Conservation (phyloP, 148 eudicot species). For the Fagopyrum tataricum region DNA sequence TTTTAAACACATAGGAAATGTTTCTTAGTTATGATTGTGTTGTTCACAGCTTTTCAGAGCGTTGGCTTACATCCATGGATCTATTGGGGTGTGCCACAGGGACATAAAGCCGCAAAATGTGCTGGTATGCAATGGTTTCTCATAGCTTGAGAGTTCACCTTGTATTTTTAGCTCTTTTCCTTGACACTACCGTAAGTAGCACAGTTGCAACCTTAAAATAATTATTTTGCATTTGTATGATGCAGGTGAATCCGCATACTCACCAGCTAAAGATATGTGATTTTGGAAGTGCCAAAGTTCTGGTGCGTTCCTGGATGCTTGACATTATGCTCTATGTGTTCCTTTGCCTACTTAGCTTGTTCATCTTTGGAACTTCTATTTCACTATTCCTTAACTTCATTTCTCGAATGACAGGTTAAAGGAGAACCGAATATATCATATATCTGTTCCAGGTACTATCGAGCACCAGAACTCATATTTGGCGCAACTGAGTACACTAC, state of each 20-base stretch:
- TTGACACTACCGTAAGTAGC: not conserved
- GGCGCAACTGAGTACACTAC: slow-evolving; percentile 23
- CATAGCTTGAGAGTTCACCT: not conserved
- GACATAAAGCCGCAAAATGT: slow-evolving; percentile 15
- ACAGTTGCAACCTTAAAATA: not conserved
- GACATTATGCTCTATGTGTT: not conserved
- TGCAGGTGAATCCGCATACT: slow-evolving; percentile 20
- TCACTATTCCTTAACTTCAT: not conserved
- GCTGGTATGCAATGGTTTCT: slow-evolving; percentile 9
- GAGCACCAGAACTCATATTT: slow-evolving; percentile 21
- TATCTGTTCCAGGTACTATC: slow-evolving; percentile 18
- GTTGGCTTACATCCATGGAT: slow-evolving; percentile 14
- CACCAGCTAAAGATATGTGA: slow-evolving; percentile 20
- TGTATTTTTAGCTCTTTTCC: not conserved
- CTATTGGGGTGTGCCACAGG: slow-evolving; percentile 15
- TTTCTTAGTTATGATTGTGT: not conserved
- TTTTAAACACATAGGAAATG: not conserved
- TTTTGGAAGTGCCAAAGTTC: slow-evolving; percentile 20
- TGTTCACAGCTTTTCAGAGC: slow-evolving; percentile 14
- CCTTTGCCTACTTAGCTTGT: not conserved
- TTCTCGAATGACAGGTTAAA: slow-evolving; percentile 15
- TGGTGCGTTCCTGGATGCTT: slow-evolving; percentile 7
- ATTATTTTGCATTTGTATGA: not conserved
- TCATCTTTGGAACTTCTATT: not conserved
- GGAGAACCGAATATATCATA: slow-evolving; percentile 19